Evolutionary conservation across 176 grass and related monocot genomes (phyloP).

Genomic region (Oryza glaberrima): DNA sequence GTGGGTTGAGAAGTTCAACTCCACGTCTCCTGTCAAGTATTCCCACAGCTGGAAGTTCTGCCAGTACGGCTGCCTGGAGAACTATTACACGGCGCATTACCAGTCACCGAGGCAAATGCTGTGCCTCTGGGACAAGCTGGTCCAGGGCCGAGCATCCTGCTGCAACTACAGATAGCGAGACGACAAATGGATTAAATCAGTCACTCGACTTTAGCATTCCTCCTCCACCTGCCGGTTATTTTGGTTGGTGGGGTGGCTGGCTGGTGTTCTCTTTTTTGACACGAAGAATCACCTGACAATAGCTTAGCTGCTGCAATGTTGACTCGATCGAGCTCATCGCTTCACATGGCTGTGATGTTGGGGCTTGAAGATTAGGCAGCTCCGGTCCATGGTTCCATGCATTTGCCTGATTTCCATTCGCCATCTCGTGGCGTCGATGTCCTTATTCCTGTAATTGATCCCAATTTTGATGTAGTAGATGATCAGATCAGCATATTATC

Average conservation of each 20-base stretch:
- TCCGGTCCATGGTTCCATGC: constrained; percentile 30
- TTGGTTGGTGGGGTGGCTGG: constrained; percentile 39
- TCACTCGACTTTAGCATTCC: background rate
- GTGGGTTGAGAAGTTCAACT: constrained; percentile 94
- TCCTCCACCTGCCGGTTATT: constrained; percentile 26
- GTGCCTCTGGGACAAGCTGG: constrained; percentile 88
- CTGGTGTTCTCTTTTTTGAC: constrained; percentile 43
- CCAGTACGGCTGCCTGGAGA: constrained; percentile 84
- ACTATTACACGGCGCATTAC: constrained; percentile 95
- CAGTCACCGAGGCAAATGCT: constrained; percentile 92
- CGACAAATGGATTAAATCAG: background rate
- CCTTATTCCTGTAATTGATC: constrained; percentile 45
- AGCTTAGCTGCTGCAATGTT: constrained; percentile 37
- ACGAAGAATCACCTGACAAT: constrained; percentile 34
- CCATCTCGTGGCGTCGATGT: background rate
- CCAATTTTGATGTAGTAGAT: constrained; percentile 59
- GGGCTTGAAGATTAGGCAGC: constrained; percentile 55
- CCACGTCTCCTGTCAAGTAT: constrained; percentile 65
- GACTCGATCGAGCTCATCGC: constrained; percentile 19
- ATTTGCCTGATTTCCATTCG: constrained; percentile 34
- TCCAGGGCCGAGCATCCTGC: constrained; percentile 65
- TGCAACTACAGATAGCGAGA: constrained; percentile 81
- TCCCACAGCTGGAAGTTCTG: constrained; percentile 98
- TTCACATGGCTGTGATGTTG: constrained; percentile 29
- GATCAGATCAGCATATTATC: constrained; percentile 29